These are phyloP conservation scores for Cryptococcus deneoformans DNA, from an alignment of 1,284 basidiomycete species.

Conservation along the genomic window DNA sequence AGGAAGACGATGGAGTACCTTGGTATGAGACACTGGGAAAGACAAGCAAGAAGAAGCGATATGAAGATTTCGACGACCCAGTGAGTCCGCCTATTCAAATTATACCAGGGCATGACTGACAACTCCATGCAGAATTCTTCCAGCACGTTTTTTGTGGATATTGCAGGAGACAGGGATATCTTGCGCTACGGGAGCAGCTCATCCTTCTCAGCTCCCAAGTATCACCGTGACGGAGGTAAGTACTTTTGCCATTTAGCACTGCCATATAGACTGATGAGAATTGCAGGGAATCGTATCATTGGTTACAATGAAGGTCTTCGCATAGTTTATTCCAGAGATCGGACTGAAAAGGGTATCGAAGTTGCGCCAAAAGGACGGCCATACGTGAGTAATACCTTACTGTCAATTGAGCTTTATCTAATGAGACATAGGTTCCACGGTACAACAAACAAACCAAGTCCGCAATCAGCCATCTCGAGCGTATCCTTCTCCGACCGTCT, in stretches of 20 bases:
- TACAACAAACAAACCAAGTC: slow-evolving; percentile 17
- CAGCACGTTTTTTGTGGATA: slow-evolving; percentile 28
- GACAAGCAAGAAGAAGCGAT: background rate
- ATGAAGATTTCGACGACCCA: slow-evolving; percentile 12
- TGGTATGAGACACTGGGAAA: slow-evolving; percentile 28
- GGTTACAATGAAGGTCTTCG: slow-evolving; percentile 26
- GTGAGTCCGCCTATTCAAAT: slow-evolving; percentile 6
- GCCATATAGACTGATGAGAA: background rate
- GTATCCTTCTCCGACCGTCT: slow-evolving; percentile 16
- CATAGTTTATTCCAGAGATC: slow-evolving; percentile 23
- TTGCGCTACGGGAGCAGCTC: slow-evolving; percentile 20
- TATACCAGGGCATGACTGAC: background rate
- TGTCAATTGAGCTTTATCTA: background rate
- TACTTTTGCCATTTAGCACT: background rate
- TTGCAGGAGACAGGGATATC: slow-evolving; percentile 30
- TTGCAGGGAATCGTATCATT: slow-evolving; percentile 23
- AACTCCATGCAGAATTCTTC: slow-evolving; percentile 9
- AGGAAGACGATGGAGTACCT: slow-evolving; percentile 18
- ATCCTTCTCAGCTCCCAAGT: slow-evolving; percentile 25
- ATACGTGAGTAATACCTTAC: slow-evolving; percentile 17
- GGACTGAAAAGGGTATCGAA: slow-evolving; percentile 32
- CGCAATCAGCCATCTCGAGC: slow-evolving; percentile 14
- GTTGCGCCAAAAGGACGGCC: slow-evolving; percentile 30
- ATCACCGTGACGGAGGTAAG: slow-evolving; percentile 29
- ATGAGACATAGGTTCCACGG: slow-evolving; percentile 13